Conservation (phyloP, 805 yeast species). For the Candida sonorensis region DNA sequence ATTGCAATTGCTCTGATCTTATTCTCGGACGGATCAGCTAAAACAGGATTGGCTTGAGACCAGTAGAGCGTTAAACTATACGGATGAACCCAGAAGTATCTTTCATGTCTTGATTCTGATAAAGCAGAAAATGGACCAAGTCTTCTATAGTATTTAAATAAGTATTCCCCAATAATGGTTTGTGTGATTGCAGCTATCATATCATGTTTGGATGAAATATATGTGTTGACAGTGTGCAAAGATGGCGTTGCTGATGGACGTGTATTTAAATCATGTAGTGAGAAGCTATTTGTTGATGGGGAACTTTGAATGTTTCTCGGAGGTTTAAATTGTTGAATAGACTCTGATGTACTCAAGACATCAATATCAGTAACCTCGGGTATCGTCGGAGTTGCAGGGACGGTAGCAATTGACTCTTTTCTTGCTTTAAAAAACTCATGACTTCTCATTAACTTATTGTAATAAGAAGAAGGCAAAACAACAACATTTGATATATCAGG, state of each 20-base stretch:
- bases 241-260: constrained; percentile 16
- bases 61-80: constrained; percentile 86
- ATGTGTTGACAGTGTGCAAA: constrained; percentile 40
- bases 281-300: constrained; percentile 5
- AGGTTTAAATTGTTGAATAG: constrained; percentile 21
- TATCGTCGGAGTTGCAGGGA: constrained; percentile 3
- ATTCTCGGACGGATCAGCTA: constrained; percentile 57
- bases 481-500: constrained; percentile 54
- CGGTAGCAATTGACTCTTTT: constrained; percentile 2
- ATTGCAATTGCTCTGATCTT: constrained; percentile 79
- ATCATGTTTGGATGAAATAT: constrained; percentile 60
- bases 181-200: constrained; percentile 86
- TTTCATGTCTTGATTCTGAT: constrained; percentile 77
- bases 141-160: constrained; percentile 77
- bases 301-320: constrained; percentile 1
- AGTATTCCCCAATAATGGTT: constrained; percentile 86
- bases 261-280: constrained; percentile 11
- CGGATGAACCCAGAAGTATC: constrained; percentile 96
- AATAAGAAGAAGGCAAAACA: constrained; percentile 58
- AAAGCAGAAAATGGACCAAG: constrained; percentile 68
- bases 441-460: constrained; percentile 46
- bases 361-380: constrained; percentile 9
- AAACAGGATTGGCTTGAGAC: constrained; percentile 75
- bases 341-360: constrained; percentile 9
- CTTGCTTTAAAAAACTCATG: constrained; percentile 27